Conservation (phyloP, 345 rosid genomes). For the Trapa bicornis region DNA sequence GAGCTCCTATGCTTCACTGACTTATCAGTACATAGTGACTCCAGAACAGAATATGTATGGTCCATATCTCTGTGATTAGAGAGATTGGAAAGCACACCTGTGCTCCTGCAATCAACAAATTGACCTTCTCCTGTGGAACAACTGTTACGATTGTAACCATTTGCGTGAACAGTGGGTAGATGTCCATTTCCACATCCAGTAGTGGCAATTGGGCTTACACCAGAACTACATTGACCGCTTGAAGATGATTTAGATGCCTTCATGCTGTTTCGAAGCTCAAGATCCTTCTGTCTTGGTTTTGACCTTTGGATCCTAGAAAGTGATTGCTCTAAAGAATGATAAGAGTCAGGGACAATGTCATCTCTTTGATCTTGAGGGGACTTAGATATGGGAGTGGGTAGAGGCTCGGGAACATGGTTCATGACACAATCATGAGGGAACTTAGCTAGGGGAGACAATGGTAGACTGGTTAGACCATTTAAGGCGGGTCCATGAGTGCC, state of each 20-base stretch:
- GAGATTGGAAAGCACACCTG: too few relatives aligned
- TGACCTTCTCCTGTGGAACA: too few relatives aligned
- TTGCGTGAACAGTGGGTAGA: slow-evolving; percentile 15
- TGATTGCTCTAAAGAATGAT: slow-evolving; percentile 29
- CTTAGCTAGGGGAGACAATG: not conserved
- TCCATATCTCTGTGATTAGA: not conserved
- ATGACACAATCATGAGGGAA: slow-evolving; percentile 12
- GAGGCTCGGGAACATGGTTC: slow-evolving; percentile 18
- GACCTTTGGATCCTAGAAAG: slow-evolving; percentile 61
- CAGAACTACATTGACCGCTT: slow-evolving; percentile 15
- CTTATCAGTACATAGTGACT: not conserved
- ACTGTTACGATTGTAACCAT: too few relatives aligned
- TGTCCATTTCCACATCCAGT: slow-evolving; percentile 26
- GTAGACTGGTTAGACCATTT: slow-evolving; percentile 5
- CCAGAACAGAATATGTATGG: slow-evolving; percentile 12
- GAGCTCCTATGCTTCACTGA: not conserved
- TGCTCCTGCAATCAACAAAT: too few relatives aligned
- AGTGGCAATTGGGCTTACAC: slow-evolving; percentile 12
- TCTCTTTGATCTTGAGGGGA: slow-evolving; percentile 36
- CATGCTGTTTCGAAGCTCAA: slow-evolving; percentile 53
- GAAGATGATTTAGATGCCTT: slow-evolving; percentile 28
- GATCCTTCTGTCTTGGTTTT: slow-evolving; percentile 57
- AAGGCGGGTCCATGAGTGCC: slow-evolving; percentile 8
- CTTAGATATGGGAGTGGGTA: slow-evolving; percentile 18
- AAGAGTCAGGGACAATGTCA: slow-evolving; percentile 16